Evolutionary conservation across 306 rosid species (phyloP), one percentile per base, ranked within the genome.

Genomic region (Hippophae tibetana): DNA sequence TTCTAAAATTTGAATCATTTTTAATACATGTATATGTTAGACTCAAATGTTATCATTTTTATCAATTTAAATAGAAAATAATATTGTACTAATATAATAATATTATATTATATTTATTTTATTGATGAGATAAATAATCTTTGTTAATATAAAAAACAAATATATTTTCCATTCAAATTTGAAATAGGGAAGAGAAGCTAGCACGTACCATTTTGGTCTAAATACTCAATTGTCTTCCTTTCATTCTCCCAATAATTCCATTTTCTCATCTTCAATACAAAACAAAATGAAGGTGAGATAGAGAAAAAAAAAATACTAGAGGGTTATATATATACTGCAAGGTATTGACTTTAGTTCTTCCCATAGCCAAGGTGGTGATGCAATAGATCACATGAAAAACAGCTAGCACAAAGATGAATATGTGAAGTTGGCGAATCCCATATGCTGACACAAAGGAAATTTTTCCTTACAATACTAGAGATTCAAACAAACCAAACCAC

Each of bases 181-280:
- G 1, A 13, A 40, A 49, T 47, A 10, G 10, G 18, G 18, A 18
- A 23, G 47, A 42, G 10, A 54, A 18, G 18, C 18, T 18, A 50
- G 9, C 8, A 56, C 12, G 63, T 67, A 72, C 96, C 89, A 57
- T 76, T 77, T n/a, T 44, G 0, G 57, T 47, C 70, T 44, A 72
- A 78, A 72, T 74, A 44, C 31, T 81, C 90, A 58, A 71, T 5
- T 5, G 87, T 79, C 60, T 58, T 83, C 7, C 92, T 78, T 64
- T 87, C 95, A 3, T 76, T 61, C 78, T 87, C 96, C 98, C 98
- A 90, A 3, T 7, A 57, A 79, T 68, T 79, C 98, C 98, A 90
- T 43, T 10, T 58, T 57, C 71, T 74, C 92, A 90, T 90, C 98
- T 87, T 74, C 69, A 76, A 73, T 72, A 45, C 67, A 62, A 48